A percentile compares a stretch with the other conserved stretches of the same genome.
Conservation (phyloP, 768 basidiomycete species). For the Podaxis sp. region DNA sequence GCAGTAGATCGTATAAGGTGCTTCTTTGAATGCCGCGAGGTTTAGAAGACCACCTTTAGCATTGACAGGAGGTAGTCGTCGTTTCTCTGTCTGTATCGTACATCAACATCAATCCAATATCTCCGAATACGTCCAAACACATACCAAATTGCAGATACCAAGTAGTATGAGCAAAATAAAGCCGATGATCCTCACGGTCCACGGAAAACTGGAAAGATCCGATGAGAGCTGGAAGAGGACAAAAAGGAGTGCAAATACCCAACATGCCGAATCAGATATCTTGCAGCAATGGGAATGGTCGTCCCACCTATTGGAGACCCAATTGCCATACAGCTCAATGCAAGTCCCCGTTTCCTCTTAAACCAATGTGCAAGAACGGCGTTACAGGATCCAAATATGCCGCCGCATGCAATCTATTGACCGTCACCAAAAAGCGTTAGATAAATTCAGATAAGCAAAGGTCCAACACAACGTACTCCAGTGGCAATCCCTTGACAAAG, state of each 20-base stretch:
- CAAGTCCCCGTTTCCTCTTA: conserved; percentile 52
- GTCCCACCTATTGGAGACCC: conserved; percentile 72
- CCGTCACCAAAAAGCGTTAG: not conserved
- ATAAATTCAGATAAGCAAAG: no score
- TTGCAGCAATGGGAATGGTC: conserved; percentile 59
- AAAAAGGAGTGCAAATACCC: conserved; percentile 28
- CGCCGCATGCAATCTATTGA: conserved; percentile 44
- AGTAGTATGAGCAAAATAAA: conserved; percentile 56
- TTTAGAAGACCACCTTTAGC: conserved; percentile 60
- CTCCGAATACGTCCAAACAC: not conserved
- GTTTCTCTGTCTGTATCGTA: conserved; percentile 34
- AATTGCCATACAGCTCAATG: conserved; percentile 61
- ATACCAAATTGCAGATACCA: conserved; percentile 51
- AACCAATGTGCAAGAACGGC: conserved; percentile 75
- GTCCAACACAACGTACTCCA: conserved; percentile 37
- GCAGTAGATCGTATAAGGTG: conserved; percentile 57
- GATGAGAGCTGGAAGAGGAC: not conserved
- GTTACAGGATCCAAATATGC: conserved; percentile 60
- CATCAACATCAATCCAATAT: not conserved
- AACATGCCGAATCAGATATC: conserved; percentile 47
- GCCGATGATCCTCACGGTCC: conserved; percentile 73
- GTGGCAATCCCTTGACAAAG: conserved; percentile 58
- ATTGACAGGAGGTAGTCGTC: conserved; percentile 54
- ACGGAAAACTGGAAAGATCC: conserved; percentile 52
- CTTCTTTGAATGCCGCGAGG: conserved; percentile 46